These are phyloP conservation scores for Insectozyma bohioensis DNA, from an alignment of 1,139 yeast genomes.

Conservation along the genomic window DNA sequence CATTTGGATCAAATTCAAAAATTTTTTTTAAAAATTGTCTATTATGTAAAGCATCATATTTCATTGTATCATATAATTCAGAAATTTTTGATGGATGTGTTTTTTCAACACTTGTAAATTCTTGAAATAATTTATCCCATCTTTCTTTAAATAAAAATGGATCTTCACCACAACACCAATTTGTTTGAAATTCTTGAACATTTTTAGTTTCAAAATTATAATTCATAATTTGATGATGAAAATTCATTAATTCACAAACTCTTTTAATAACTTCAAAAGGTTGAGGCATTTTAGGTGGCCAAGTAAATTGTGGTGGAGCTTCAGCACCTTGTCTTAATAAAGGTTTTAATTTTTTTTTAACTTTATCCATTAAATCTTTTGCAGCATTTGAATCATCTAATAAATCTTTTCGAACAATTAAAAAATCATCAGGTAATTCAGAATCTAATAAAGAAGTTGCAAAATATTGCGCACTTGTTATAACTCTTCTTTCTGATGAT, in stretches of 20 bases:
- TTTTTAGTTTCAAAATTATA: slow-evolving; percentile 72
- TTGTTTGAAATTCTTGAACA: slow-evolving; percentile 65
- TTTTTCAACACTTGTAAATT: slow-evolving; percentile 89
- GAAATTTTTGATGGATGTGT: slow-evolving; percentile 97
- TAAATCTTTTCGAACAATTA: slow-evolving; percentile 83
- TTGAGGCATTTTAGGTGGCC: slow-evolving; percentile 99
- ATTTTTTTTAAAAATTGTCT: slow-evolving; percentile 82
- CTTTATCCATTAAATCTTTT: slow-evolving; percentile 95
- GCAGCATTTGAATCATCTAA: slow-evolving; percentile 98
- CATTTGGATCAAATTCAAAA: slow-evolving; percentile 68
- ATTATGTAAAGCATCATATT: slow-evolving; percentile 95
- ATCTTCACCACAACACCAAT: slow-evolving; percentile 98
- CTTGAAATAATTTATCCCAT: slow-evolving; percentile 96
- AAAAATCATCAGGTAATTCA: slow-evolving; percentile 73
- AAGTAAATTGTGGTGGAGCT: slow-evolving; percentile 98
- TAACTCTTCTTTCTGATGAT: slow-evolving; percentile 91
- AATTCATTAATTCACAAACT: slow-evolving; percentile 94
- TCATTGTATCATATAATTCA: slow-evolving; percentile 97
- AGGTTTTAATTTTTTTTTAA: slow-evolving; percentile 94
- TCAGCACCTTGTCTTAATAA: slow-evolving; percentile 92
- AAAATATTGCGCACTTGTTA: slow-evolving; percentile 88
- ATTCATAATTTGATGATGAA: slow-evolving; percentile 82
- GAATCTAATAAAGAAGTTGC: slow-evolving; percentile 71
- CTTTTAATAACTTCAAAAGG: slow-evolving; percentile 91
- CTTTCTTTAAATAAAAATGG: slow-evolving; percentile 87